Conservation (phyloP, 1,139 yeast species). For the Suhomyces taliae region DNA sequence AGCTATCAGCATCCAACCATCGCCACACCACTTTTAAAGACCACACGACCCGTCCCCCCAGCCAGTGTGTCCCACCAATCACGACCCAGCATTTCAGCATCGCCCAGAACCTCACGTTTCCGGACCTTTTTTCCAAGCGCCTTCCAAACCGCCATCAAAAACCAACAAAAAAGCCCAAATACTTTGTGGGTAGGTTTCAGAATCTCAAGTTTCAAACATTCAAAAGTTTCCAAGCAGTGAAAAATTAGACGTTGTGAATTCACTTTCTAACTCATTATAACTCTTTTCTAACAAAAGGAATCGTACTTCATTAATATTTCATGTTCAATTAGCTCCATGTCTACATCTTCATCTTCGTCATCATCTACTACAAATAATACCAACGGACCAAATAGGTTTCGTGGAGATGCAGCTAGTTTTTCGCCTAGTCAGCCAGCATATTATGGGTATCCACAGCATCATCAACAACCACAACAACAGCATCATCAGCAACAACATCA, state of each 20-base stretch:
- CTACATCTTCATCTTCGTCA: constrained; percentile 18
- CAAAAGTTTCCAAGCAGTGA: no score
- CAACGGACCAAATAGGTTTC: constrained; percentile 41
- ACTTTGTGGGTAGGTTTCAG: no score
- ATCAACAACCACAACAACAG: constrained; percentile 19
- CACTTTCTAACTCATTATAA: no score
- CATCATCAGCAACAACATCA: constrained; percentile 19
- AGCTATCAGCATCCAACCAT: not conserved
- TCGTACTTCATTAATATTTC: not conserved
- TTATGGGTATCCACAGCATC: constrained; percentile 16
- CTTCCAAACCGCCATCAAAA: no score
- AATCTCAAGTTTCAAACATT: no score
- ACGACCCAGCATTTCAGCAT: not conserved
- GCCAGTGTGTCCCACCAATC: not conserved
- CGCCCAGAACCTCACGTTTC: no score
- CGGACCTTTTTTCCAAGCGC: no score
- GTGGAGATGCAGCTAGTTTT: constrained; percentile 45
- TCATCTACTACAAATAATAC: constrained; percentile 17
- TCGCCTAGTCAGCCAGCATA: constrained; percentile 30
- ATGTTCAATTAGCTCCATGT: constrained; percentile 13
- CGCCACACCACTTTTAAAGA: not conserved
- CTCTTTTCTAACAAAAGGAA: not conserved
- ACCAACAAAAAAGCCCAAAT: no score
- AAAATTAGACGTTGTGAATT: not conserved
- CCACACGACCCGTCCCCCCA: not conserved